A percentile compares a stretch with the other conserved stretches of the same genome.
Conservation (phyloP, 495 filamentous ascomycete species). For the Penicillium nucicola region DNA sequence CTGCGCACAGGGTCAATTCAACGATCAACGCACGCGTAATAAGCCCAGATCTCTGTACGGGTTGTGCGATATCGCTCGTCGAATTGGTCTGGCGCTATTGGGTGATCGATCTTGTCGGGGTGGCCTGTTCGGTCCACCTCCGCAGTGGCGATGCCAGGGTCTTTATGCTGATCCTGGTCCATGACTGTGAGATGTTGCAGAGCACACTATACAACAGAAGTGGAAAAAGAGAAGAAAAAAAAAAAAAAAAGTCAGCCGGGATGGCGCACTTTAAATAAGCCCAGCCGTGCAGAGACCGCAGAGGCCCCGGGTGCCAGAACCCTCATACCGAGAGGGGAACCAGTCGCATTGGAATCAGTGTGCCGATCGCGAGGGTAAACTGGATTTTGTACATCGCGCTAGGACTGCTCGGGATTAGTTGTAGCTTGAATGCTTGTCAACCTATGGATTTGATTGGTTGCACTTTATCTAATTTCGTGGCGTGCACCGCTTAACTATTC, state of each 20-base stretch:
- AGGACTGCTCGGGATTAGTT: conserved; percentile 14
- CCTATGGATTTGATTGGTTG: too few species aligned
- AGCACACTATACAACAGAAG: not conserved
- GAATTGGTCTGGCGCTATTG: conserved; percentile 22
- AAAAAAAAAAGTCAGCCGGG: not conserved
- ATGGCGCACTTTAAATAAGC: not conserved
- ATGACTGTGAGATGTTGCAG: conserved; percentile 3
- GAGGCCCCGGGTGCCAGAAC: conserved; percentile 12
- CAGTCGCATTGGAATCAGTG: conserved; percentile 15
- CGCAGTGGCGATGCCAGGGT: conserved; percentile 10
- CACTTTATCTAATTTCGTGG: too few species aligned
- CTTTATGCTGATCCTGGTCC: conserved; percentile 13
- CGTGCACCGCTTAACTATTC: too few species aligned
- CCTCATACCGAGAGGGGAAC: conserved; percentile 1
- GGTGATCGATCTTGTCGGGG: conserved; percentile 12
- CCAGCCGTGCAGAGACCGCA: conserved; percentile 2
- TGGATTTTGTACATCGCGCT: conserved; percentile 5
- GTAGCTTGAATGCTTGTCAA: conserved; percentile 3
- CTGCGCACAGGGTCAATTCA: not conserved
- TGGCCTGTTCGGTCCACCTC: conserved; percentile 14
- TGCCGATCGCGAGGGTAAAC: conserved; percentile 18
- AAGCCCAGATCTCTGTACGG: conserved; percentile 61
- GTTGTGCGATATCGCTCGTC: conserved; percentile 41
- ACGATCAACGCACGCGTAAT: conserved; percentile 48
- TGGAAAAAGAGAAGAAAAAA: not conserved